Evolutionary conservation across 1,284 basidiomycete genomes (phyloP), one percentile per base, ranked within the genome.

Genomic region (Meira miltonrushii): DNA sequence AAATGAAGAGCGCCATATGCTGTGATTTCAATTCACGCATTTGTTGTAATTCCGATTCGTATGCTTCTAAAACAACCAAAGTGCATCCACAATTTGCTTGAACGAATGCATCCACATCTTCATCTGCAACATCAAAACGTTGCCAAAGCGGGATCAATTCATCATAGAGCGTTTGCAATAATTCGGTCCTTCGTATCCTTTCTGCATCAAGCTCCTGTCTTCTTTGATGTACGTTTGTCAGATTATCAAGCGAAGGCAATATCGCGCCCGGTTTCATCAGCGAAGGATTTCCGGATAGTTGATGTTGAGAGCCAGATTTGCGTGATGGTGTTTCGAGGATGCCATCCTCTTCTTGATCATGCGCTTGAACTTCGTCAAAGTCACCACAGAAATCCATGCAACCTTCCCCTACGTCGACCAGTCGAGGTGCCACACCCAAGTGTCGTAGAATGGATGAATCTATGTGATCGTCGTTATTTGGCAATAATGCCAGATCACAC

Each of bases 1-100:
- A 82, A 49, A 99, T 85, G 78, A 97, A 97, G 12, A 85, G 83
- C 49, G 86, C 85, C 86, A 98, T 89, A 58, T 88, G 85, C 68
- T 92, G 87, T 54, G 88, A 82, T 80, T 93, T 93, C 55, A 96
- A 80, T 71, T 89, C 87, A 21, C 90, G 81, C 87, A 97, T 93
- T 58, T 93, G 84, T 59, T 89, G 88, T 39, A 96, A 81, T 79
- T 99, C 95, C 52, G 85, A 84, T 69, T 93, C 88, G 73, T 99
- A 99, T 57, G 87, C 85, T 57, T 81, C 80, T 19, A 92, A 83
- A 6, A 85, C 85, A 10, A 83, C 84, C 51, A 87, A 85, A 9
- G 88, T 91, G 66, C 85, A 87, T 1, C 92, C 92, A 43, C 86
- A 81, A 60, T 78, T 67, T 25, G 67, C 68, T 58, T 68, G 64